Evolutionary conservation across 345 rosid genomes (phyloP).

Genomic region (Carallia brachiata): DNA sequence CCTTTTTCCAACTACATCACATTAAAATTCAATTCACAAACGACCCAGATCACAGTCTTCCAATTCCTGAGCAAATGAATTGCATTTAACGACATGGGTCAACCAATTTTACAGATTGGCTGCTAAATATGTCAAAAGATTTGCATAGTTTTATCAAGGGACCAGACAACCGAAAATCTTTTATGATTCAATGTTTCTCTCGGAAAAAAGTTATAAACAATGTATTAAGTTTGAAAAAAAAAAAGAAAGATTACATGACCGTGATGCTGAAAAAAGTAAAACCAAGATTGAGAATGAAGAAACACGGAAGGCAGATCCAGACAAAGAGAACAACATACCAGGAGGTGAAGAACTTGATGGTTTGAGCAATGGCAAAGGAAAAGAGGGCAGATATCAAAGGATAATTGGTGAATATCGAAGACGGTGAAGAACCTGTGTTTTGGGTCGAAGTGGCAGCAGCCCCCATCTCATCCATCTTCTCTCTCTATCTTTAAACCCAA

Average conservation of each 20-base stretch:
- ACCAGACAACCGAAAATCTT: not conserved
- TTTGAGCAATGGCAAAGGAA: constrained; percentile 64
- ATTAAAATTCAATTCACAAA: no score
- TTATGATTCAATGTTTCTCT: not conserved
- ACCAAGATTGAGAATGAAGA: not conserved
- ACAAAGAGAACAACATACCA: constrained; percentile 39
- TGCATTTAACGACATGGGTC: not conserved
- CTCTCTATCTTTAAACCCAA: no score
- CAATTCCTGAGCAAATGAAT: constrained; percentile 2
- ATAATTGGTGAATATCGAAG: constrained; percentile 48
- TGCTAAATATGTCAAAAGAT: not conserved
- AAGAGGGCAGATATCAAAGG: constrained; percentile 62
- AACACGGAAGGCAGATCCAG: not conserved
- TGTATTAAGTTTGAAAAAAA: not conserved
- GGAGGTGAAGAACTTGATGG: constrained; percentile 61
- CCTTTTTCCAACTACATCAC: not conserved
- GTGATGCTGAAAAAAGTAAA: not conserved
- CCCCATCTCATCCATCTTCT: constrained; percentile 29
- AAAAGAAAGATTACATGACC: not conserved
- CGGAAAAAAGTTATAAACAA: no score
- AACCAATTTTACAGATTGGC: not conserved
- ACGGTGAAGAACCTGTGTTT: constrained; percentile 24
- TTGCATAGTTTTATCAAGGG: not conserved
- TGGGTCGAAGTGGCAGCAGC: constrained; percentile 17
- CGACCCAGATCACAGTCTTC: not conserved